Conservation (phyloP, 371 early-diverging fungal species). For the Mortierella sp. region DNA sequence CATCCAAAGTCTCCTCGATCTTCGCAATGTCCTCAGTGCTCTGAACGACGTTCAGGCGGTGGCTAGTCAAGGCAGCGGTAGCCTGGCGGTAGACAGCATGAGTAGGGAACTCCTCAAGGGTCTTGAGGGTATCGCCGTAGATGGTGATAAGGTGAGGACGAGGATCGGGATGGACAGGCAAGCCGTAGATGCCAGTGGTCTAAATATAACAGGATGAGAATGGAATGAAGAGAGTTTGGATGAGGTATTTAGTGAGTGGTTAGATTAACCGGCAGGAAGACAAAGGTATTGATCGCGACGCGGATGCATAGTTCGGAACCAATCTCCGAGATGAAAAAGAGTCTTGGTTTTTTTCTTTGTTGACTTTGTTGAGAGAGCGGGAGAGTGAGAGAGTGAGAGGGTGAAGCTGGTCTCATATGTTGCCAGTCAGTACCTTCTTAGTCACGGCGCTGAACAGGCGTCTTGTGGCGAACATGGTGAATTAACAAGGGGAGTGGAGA, state of each 20-base stretch:
- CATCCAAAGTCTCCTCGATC: conserved; percentile 83
- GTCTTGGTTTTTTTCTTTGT: background rate
- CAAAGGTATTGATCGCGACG: background rate
- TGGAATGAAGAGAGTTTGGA: background rate
- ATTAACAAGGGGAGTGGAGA: background rate
- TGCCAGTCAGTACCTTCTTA: conserved; percentile 58
- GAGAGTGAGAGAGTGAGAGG: background rate
- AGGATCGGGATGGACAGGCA: conserved; percentile 89
- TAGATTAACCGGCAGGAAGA: background rate
- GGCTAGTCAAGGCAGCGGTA: conserved; percentile 80
- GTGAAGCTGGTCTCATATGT: background rate
- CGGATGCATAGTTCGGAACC: conserved; percentile 16
- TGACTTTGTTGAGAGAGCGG: too few species aligned
- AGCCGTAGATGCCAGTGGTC: conserved; percentile 89
- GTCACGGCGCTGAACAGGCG: conserved; percentile 69
- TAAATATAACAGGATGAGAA: conserved; percentile 6
- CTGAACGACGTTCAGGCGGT: conserved; percentile 83
- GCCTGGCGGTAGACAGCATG: conserved; percentile 88
- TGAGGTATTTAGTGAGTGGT: background rate
- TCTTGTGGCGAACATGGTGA: conserved; percentile 67
- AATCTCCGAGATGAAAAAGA: conserved; percentile 18
- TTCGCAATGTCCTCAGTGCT: conserved; percentile 74
- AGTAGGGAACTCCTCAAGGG: conserved; percentile 80
- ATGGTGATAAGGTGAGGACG: conserved; percentile 87
- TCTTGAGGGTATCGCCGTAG: conserved; percentile 81